Conservation (phyloP, 306 rosid species). For the Begonia loranthoides region DNA sequence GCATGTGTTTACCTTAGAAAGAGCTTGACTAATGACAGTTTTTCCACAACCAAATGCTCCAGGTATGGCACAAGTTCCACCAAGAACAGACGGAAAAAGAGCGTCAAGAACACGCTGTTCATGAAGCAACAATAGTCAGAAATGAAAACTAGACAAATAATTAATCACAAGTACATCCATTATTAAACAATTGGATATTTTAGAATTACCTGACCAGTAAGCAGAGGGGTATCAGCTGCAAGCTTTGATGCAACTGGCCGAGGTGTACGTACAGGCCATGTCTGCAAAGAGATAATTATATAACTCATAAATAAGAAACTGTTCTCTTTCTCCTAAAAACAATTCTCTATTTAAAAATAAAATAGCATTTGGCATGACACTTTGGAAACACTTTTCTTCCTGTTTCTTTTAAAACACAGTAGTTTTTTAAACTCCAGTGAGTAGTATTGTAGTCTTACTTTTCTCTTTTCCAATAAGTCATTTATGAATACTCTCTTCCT, state of each 20-base stretch:
- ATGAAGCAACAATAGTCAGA: slow-evolving; percentile 15
- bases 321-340: too few relatives aligned
- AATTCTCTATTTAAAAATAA: too few relatives aligned
- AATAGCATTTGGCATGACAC: too few relatives aligned
- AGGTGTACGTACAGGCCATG: slow-evolving; percentile 97
- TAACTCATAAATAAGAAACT: slow-evolving; percentile 2
- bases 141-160: slow-evolving; percentile 6
- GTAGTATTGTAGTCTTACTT: background rate
- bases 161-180: slow-evolving; percentile 13
- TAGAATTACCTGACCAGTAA: slow-evolving; percentile 81
- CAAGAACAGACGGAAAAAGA: slow-evolving; percentile 98
- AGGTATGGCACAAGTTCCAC: slow-evolving; percentile 99
- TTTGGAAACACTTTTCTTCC: too few relatives aligned
- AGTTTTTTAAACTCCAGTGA: too few relatives aligned
- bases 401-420: too few relatives aligned
- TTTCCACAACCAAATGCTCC: slow-evolving; percentile 99
- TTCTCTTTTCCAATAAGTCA: background rate
- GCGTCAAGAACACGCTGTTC: slow-evolving; percentile 99
- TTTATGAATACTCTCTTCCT: too few relatives aligned
- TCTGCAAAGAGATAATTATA: slow-evolving; percentile 34
- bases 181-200: slow-evolving; percentile 5
- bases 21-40: slow-evolving; percentile 99
- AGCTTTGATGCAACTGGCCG: slow-evolving; percentile 97
- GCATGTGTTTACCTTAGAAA: slow-evolving; percentile 58
- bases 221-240: slow-evolving; percentile 99